Evolutionary conservation across 345 rosid species (phyloP).

Genomic region (Alliaria petiolata): DNA sequence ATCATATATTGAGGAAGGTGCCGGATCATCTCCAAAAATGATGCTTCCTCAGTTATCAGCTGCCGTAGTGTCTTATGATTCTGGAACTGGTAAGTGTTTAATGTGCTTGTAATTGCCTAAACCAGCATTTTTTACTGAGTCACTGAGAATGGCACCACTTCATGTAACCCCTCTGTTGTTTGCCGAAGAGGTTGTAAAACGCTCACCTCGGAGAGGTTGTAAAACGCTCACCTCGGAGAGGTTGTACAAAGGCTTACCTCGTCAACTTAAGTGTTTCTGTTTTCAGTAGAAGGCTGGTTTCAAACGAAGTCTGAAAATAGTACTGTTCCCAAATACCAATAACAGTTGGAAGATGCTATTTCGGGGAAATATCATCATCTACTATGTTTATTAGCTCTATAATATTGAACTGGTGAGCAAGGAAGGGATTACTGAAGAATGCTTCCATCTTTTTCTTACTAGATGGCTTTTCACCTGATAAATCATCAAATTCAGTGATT

Average conservation of each 20-base stretch:
- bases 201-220: not conserved
- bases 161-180: conserved; percentile 1
- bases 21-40: conserved; percentile 58
- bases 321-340: not conserved
- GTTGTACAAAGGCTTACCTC: not conserved
- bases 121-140: not conserved
- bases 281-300: conserved; percentile 8
- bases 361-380: not conserved
- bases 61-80: conserved; percentile 64
- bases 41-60: conserved; percentile 58
- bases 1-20: conserved; percentile 45
- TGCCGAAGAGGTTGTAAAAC: not conserved
- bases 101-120: not conserved
- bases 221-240: too few relatives aligned
- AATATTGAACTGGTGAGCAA: not conserved
- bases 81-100: conserved; percentile 45
- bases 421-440: conserved; percentile 13
- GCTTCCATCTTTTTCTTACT: conserved; percentile 22
- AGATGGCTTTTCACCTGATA: conserved; percentile 43
- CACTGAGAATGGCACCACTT: conserved; percentile 6
- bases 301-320: not conserved
- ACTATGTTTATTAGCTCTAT: conserved; percentile 10
- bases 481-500: conserved; percentile 36
- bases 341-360: not conserved
- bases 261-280: conserved; percentile 1